Base-by-base conservation (phyloP, 73 alveolate species). In the Durusdinium trenchii region DNA sequence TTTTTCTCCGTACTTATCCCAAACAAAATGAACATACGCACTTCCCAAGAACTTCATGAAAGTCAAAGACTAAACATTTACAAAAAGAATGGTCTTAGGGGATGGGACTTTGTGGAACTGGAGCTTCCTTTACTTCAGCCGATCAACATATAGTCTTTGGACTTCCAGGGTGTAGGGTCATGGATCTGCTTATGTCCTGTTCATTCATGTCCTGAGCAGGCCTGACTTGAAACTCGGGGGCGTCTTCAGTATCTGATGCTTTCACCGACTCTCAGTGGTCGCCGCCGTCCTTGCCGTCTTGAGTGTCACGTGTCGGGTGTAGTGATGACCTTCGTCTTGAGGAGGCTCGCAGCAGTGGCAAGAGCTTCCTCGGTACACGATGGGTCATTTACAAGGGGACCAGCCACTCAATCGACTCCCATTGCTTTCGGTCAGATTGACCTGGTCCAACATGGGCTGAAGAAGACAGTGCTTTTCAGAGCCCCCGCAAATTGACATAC, bases 271-370 rank as follows among this genome's bases (percentile, higher is more conserved):
- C n/a, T n/a, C n/a, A n/a, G n/a, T n/a, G n/a, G n/a, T n/a, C n/a
- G n/a, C n/a, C n/a, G n/a, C n/a, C n/a, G n/a, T n/a, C n/a, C n/a
- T n/a, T n/a, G n/a, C n/a, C n/a, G n/a, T n/a, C 73, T 60, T 57
- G 12, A 10, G n/a, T 28, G 45, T 42, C 92, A 48, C 46, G 92
- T 9, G 18, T 7, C 92, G 2, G 92, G 92, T 28, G 92, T 69
- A 26, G 92, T 82, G 92, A 82, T 82, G 38, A 82, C 92, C 35
- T 82, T 82, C 50, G 92, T 82, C 92, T 82, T 82, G 71, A 82
- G 12, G 20, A 82, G 71, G 35, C 73, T 69, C 47, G 92, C 92
- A 28, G 92, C 92, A 3, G 92, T 82, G n/a, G 92, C 67, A 10
- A 82, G 92, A 30, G 92, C 92, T 48, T 82, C 67, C 89, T 78